These are phyloP conservation scores for Paxillus involutus DNA, from an alignment of 768 basidiomycete species.

Conservation along the genomic window DNA sequence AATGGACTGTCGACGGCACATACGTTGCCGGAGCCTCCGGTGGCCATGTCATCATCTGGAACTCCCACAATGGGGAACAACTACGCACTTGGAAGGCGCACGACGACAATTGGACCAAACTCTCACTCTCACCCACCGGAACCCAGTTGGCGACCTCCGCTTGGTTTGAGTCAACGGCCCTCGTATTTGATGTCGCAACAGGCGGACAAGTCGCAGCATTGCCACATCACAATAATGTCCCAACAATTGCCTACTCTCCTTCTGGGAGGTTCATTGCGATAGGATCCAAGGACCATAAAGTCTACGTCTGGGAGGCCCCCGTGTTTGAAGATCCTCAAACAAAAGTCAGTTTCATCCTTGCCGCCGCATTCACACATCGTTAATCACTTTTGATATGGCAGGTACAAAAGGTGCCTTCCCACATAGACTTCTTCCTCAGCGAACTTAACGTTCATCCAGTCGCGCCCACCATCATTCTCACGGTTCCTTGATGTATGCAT, in stretches of 20 bases:
- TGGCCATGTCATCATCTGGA: neutral
- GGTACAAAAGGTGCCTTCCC: neutral
- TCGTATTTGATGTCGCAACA: neutral
- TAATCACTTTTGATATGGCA: neutral
- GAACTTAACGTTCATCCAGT: too few species aligned
- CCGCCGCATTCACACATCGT: neutral
- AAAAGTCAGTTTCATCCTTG: neutral
- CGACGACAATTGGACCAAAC: neutral
- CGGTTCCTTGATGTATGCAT: too few species aligned
- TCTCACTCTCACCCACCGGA: neutral
- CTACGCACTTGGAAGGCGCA: neutral
- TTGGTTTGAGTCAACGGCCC: neutral
- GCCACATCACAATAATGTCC: neutral
- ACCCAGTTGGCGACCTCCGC: neutral
- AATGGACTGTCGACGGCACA: neutral
- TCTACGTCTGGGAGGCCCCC: neutral
- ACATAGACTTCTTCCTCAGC: too few species aligned
- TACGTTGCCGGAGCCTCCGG: neutral
- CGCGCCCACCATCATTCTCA: too few species aligned
- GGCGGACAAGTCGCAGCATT: neutral
- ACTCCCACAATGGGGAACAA: neutral
- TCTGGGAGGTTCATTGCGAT: too few species aligned
- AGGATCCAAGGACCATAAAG: neutral
- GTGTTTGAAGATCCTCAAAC: too few species aligned
- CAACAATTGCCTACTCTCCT: neutral